A percentile compares a stretch with the other conserved stretches of the same genome.
phyloP scores from a whole-genome alignment of 352 stramenopile genomes.

The Pythium periplocum region DNA sequence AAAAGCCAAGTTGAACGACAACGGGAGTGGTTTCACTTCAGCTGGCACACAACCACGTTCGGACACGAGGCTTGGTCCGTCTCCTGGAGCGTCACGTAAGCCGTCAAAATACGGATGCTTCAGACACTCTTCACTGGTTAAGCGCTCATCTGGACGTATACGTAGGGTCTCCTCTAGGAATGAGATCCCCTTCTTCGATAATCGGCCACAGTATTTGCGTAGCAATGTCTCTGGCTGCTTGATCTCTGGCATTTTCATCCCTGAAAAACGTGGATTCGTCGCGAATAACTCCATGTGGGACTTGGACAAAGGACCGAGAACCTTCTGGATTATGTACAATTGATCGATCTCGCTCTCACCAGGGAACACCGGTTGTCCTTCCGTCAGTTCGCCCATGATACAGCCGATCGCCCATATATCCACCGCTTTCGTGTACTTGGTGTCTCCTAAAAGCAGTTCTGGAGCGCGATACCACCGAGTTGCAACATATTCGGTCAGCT shows the following conservation, averaged over 20 bases:
- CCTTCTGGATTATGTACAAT: conserved; percentile 98
- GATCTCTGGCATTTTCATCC: conserved; percentile 92
- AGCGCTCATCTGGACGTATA: conserved; percentile 66
- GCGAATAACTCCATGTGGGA: conserved; percentile 91
- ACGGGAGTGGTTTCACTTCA: not conserved
- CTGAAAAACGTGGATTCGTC: conserved; percentile 88
- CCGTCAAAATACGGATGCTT: conserved; percentile 87
- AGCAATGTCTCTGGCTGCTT: conserved; percentile 89
- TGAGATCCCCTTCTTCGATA: conserved; percentile 77
- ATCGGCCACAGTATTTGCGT: conserved; percentile 84
- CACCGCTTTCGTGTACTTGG: conserved; percentile 96
- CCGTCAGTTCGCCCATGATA: conserved; percentile 97
- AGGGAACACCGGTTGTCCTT: conserved; percentile 97
- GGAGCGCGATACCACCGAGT: conserved; percentile 98
- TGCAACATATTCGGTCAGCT: conserved; percentile 99
- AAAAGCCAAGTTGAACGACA: not conserved
- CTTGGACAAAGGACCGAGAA: conserved; percentile 95
- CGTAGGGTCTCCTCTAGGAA: conserved; percentile 82
- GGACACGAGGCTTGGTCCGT: not conserved
- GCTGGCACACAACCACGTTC: not conserved
- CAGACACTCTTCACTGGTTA: conserved; percentile 73
- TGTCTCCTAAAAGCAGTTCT: conserved; percentile 98
- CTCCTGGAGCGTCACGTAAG: not conserved
- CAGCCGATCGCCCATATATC: conserved; percentile 97
- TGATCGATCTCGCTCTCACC: conserved; percentile 99